phyloP scores from a whole-genome alignment of 2,329 filamentous ascomycete species.

The Fusarium nelsonii region DNA sequence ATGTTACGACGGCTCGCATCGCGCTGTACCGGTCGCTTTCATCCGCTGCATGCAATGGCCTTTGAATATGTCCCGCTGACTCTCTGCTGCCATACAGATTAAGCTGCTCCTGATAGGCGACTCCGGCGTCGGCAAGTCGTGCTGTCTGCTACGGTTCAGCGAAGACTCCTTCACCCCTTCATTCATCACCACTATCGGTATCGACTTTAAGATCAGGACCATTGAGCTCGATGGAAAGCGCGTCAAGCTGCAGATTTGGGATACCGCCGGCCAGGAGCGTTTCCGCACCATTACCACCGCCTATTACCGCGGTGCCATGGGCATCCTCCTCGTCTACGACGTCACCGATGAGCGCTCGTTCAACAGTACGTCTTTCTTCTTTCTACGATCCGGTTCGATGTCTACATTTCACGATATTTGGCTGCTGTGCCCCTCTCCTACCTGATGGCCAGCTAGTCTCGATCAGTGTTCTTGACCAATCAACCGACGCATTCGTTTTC shows the following conservation, averaged over 20 bases:
- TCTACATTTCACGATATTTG: conserved; percentile 1
- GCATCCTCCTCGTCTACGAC: conserved; percentile 96
- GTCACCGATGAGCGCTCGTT: conserved; percentile 97
- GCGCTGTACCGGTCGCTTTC: conserved; percentile 4
- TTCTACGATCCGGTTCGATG: not conserved
- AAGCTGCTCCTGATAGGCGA: conserved; percentile 97
- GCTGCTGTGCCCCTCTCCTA: not conserved
- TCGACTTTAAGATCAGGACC: conserved; percentile 99
- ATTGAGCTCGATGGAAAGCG: conserved; percentile 99
- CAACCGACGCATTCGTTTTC: conserved; percentile 6
- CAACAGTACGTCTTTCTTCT: conserved; percentile 75
- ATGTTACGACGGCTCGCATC: conserved; percentile 12
- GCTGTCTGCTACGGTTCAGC: conserved; percentile 95
- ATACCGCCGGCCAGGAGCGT: conserved; percentile 96
- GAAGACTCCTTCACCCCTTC: conserved; percentile 98
- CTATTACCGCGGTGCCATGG: conserved; percentile 99
- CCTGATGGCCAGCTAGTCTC: not conserved
- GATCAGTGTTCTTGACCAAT: conserved; percentile 6
- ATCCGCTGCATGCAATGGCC: not conserved
- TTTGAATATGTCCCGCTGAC: conserved; percentile 22
- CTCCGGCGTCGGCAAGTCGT: conserved; percentile 96
- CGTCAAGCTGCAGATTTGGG: conserved; percentile 99
- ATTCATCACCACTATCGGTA: conserved; percentile 99
- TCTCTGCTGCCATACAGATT: conserved; percentile 70
- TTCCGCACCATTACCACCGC: conserved; percentile 99